Evolutionary conservation across 768 basidiomycete species (phyloP).

Genomic region (Tulasnella sp.): DNA sequence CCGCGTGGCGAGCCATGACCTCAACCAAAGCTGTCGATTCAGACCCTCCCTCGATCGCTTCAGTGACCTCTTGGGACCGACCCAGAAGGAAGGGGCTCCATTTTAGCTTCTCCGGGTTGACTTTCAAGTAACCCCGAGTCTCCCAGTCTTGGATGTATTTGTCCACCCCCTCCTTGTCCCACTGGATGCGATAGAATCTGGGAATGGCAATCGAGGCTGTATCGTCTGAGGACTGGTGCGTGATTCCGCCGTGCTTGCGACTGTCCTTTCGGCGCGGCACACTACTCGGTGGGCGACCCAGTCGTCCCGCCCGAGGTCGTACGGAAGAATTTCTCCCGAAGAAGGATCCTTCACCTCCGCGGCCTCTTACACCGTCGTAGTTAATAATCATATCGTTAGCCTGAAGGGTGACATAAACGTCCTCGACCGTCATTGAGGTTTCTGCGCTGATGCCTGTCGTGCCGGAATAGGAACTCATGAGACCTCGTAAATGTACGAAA

Average conservation of each 20-base stretch:
- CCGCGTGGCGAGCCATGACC: constrained; percentile 26
- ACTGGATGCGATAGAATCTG: constrained; percentile 74
- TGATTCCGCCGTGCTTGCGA: constrained; percentile 56
- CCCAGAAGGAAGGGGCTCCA: constrained; percentile 92
- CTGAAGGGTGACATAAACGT: constrained; percentile 73
- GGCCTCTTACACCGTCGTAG: not conserved
- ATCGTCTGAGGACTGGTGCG: constrained; percentile 44
- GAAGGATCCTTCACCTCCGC: constrained; percentile 2
- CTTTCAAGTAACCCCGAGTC: constrained; percentile 71
- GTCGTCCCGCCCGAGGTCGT: constrained; percentile 11
- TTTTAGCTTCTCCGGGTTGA: constrained; percentile 80
- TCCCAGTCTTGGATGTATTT: constrained; percentile 72
- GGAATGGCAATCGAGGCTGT: constrained; percentile 61
- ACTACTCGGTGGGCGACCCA: constrained; percentile 39
- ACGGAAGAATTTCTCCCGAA: not conserved
- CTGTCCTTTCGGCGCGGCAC: constrained; percentile 67
- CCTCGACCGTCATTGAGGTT: constrained; percentile 91
- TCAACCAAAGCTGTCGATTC: constrained; percentile 27
- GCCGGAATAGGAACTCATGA: not conserved
- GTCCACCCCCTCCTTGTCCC: constrained; percentile 68
- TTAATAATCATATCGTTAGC: constrained; percentile 72
- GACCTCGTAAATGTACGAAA: constrained; percentile 1
- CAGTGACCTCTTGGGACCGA: constrained; percentile 34
- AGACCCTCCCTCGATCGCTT: constrained; percentile 16
- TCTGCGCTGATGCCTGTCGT: constrained; percentile 71